phyloP scores from a whole-genome alignment of 306 rosid genomes.

The Fragaria ananassa region DNA sequence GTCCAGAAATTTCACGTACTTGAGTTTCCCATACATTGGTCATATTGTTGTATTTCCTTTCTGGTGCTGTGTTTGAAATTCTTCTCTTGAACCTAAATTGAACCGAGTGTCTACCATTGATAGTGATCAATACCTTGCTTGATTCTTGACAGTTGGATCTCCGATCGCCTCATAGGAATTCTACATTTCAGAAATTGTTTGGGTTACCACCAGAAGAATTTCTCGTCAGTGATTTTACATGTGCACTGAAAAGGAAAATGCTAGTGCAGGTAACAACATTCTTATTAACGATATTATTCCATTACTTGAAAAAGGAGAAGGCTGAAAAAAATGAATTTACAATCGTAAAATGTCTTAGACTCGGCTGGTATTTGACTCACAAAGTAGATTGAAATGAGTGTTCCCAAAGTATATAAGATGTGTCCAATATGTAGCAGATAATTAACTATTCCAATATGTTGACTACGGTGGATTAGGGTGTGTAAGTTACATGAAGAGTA shows the following conservation, averaged over 20 bases:
- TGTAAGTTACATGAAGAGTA: not conserved
- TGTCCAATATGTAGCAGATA: not conserved
- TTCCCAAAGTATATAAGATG: not conserved
- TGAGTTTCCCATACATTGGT: not conserved
- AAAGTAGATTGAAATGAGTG: not conserved
- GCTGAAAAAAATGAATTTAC: not conserved
- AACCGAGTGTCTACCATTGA: not conserved
- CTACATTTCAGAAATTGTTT: constrained; percentile 82
- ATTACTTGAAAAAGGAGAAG: not conserved
- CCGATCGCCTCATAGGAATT: constrained; percentile 80
- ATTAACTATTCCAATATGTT: not conserved
- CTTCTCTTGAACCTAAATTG: not conserved
- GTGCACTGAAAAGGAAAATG: constrained; percentile 72
- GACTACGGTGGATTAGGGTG: not conserved
- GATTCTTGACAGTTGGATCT: constrained; percentile 56
- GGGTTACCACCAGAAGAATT: constrained; percentile 85
- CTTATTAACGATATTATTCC: constrained; percentile 6
- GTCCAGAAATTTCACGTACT: not conserved
- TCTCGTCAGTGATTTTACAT: constrained; percentile 75
- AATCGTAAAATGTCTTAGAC: not conserved
- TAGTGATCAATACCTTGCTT: constrained; percentile 20
- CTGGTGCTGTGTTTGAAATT: not conserved
- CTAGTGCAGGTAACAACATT: constrained; percentile 60
- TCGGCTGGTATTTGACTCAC: not conserved
- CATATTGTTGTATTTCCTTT: not conserved